Conservation (phyloP, 257 asterid genomes). For the Rubia yunnanensis region DNA sequence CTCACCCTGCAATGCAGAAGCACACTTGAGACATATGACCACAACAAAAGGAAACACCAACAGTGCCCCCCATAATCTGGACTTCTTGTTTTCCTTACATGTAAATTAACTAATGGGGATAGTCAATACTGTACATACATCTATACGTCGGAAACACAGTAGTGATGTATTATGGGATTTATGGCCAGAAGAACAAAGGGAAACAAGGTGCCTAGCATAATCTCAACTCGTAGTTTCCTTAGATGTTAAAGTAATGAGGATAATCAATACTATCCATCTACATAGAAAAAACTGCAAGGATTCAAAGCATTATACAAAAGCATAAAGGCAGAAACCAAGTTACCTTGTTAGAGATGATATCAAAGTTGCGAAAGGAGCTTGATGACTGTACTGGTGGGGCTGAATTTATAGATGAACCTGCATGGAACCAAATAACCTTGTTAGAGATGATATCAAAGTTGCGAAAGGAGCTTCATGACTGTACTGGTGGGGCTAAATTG, state of each 20-base stretch:
- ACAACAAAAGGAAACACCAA: not conserved
- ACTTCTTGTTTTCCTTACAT: not conserved
- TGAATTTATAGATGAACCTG: conserved; percentile 32
- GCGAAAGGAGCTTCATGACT: conserved; percentile 41
- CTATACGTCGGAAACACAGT: not conserved
- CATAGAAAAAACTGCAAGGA: too few relatives aligned
- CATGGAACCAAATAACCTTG: conserved; percentile 52
- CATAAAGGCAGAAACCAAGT: not conserved
- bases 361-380: conserved; percentile 37
- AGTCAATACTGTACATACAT: not conserved
- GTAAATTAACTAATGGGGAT: not conserved
- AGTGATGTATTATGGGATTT: not conserved
- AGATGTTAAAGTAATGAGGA: not conserved
- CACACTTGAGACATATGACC: conserved; percentile 8
- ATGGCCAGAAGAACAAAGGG: conserved; percentile 10
- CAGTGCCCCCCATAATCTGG: not conserved
- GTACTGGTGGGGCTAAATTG: conserved; percentile 29
- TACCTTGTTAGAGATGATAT: conserved; percentile 58
- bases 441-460: conserved; percentile 40
- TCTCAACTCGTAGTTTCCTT: not conserved
- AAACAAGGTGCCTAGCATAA: not conserved
- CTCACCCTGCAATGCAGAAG: conserved; percentile 37
- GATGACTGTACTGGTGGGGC: conserved; percentile 36
- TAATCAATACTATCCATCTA: too few relatives aligned
- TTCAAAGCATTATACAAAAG: not conserved